A percentile compares a stretch with the other conserved stretches of the same genome.
These are phyloP conservation scores for Hyphochytrium catenoides DNA, from an alignment of 352 stramenopile genomes.

Conservation along the genomic window DNA sequence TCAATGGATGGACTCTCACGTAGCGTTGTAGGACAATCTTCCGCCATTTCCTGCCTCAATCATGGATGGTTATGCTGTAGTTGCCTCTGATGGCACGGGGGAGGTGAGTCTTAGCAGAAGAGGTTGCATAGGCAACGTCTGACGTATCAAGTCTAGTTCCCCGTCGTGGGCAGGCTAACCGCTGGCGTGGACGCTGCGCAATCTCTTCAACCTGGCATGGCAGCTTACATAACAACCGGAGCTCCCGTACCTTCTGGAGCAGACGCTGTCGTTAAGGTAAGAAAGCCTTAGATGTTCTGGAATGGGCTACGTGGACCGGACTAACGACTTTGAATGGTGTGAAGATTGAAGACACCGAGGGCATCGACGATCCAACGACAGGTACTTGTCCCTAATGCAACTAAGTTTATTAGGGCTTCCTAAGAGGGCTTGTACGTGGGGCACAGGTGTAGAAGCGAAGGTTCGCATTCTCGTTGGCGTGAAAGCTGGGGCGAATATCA, in stretches of 20 bases:
- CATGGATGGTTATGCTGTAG: constrained; percentile 92
- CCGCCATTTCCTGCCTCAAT: constrained; percentile 85
- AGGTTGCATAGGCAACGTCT: not conserved
- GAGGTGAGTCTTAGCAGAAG: constrained; percentile 11
- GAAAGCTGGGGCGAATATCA: constrained; percentile 37
- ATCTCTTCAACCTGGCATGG: constrained; percentile 18
- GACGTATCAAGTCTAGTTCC: constrained; percentile 19
- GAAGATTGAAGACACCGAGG: constrained; percentile 74
- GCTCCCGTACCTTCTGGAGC: constrained; percentile 61
- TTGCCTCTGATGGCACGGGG: constrained; percentile 45
- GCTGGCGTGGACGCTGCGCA: constrained; percentile 24
- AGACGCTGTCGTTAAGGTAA: constrained; percentile 78
- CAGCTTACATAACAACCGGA: constrained; percentile 84
- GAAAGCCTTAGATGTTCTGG: too few species aligned
- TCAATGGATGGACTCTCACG: too few species aligned
- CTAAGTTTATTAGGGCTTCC: too few species aligned
- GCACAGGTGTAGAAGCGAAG: constrained; percentile 19
- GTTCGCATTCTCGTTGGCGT: constrained; percentile 38
- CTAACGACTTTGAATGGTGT: too few species aligned
- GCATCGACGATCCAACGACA: constrained; percentile 14
- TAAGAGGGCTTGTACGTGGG: too few species aligned
- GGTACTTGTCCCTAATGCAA: too few species aligned
- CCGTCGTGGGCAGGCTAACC: constrained; percentile 31
- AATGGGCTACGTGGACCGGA: too few species aligned
- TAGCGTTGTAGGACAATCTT: constrained; percentile 50